Evolutionary conservation across 2,329 filamentous ascomycete genomes (phyloP), one percentile per base, ranked within the genome.

Genomic region (Amauroascus niger): DNA sequence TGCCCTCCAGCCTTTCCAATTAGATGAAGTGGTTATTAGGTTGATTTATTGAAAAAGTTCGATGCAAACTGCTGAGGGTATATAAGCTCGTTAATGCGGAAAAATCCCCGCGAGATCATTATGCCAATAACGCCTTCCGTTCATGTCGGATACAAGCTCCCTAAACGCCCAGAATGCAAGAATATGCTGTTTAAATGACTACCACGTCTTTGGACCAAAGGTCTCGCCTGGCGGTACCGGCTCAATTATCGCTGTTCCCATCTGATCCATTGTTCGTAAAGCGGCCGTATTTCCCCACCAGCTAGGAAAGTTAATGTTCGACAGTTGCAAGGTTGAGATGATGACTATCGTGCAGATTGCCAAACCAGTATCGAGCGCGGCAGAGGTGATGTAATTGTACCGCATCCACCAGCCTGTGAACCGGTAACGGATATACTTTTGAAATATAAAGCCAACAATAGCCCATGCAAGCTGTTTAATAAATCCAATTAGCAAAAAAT

Each of bases 351-450:
- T 83, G 32, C 77, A 79, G 18, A 87, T 66, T 11, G 83, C 80
- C 4, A 87, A 74, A 4, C 84, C 84, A 47, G 79, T 79, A 65
- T 88, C 85, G 35, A 88, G 71, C 1, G 81, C 85, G 0, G 84
- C 84, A 18, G 83, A 86, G 0, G 83, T 80, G 63, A 87, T 76
- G 65, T 88, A 88, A 71, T 88, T 88, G 71, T 87, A 88, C 66
- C 83, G 81, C 67, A 84, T 73, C 85, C 85, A 88, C 85, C 84
- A 88, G 32, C 82, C 84, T 3, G 76, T 79, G 69, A 78, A 84
- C 57, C 79, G 76, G 55, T 81, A 76, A 64, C 79, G 79, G 64
- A 88, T 78, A 60, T 75, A 80, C 61, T 78, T 83, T 68, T 87
- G 86, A 72, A 88, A 88, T 33, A 83, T 59, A 46, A 79, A 76